A percentile compares a stretch with the other conserved stretches of the same genome.
Evolutionary conservation across 495 filamentous ascomycete genomes (phyloP).

Genomic region (Penicillium canescens): DNA sequence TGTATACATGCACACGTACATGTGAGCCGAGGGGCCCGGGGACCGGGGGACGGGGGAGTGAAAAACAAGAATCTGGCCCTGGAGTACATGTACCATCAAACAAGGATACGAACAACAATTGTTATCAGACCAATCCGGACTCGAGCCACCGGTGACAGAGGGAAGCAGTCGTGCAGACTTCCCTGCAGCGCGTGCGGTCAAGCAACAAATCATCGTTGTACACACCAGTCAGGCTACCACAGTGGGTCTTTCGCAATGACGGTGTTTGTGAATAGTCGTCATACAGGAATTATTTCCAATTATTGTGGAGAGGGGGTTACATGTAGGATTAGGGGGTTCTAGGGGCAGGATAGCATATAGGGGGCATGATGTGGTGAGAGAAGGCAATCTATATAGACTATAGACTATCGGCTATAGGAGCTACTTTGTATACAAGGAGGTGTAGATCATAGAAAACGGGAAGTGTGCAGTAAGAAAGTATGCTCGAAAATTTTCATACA

Average conservation of each 20-base stretch:
- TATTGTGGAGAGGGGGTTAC: too few relatives aligned
- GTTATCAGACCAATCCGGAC: constrained; percentile 19
- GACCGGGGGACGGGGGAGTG: too few relatives aligned
- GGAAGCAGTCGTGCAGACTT: constrained; percentile 26
- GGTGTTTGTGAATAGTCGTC: constrained; percentile 17
- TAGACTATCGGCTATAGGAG: background rate
- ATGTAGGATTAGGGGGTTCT: background rate
- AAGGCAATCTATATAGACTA: too few relatives aligned
- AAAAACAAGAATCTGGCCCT: too few relatives aligned
- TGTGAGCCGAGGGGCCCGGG: too few relatives aligned
- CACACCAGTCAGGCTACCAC: constrained; percentile 31
- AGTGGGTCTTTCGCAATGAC: constrained; percentile 25
- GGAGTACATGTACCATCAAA: background rate
- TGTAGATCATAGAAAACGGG: background rate
- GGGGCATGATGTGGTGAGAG: too few relatives aligned
- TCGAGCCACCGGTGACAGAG: constrained; percentile 17
- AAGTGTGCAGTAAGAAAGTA: background rate
- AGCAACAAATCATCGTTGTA: constrained; percentile 42
- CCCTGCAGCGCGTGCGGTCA: constrained; percentile 17
- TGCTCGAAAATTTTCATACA: constrained; percentile 13
- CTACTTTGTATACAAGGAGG: background rate
- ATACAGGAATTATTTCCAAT: too few relatives aligned
- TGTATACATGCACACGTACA: too few relatives aligned
- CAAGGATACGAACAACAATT: background rate
- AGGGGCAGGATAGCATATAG: background rate